These are phyloP conservation scores for Tetrapyrgos nigripes DNA, from an alignment of 1,284 basidiomycete species.

Conservation along the genomic window DNA sequence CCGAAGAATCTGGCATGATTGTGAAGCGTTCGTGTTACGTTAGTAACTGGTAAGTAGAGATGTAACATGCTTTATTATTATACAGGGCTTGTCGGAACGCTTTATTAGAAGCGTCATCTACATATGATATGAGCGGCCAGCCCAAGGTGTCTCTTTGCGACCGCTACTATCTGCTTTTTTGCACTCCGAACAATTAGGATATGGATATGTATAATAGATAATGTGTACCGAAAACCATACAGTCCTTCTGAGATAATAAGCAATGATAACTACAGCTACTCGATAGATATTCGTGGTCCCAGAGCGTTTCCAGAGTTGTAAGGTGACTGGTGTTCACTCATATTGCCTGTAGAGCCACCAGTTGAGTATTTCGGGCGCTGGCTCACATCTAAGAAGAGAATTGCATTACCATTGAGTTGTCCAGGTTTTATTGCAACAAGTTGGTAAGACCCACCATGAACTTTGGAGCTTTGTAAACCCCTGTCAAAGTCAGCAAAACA, in stretches of 20 bases:
- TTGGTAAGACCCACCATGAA: constrained; percentile 66
- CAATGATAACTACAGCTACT: constrained; percentile 41
- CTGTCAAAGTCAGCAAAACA: constrained; percentile 84
- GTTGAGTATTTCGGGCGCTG: constrained; percentile 52
- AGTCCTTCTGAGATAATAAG: no score
- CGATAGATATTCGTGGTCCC: constrained; percentile 55
- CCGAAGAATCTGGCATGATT: not conserved
- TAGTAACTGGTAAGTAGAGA: no score
- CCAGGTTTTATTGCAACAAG: constrained; percentile 34
- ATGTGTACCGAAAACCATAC: no score
- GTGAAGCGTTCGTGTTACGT: no score
- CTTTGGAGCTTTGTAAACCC: constrained; percentile 73
- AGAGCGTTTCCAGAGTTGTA: constrained; percentile 45
- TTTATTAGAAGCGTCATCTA: no score
- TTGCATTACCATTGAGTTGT: constrained; percentile 42
- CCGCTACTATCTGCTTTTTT: no score
- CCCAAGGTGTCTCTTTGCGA: no score
- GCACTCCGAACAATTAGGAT: no score
- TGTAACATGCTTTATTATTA: no score
- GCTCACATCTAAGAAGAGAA: constrained; percentile 51
- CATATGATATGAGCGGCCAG: no score
- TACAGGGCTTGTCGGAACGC: no score
- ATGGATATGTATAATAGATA: not conserved
- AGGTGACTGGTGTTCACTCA: constrained; percentile 49
- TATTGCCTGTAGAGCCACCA: constrained; percentile 46